Evolutionary conservation across 2,329 filamentous ascomycete genomes (phyloP).

Genomic region (Monosporascus cannonballus): DNA sequence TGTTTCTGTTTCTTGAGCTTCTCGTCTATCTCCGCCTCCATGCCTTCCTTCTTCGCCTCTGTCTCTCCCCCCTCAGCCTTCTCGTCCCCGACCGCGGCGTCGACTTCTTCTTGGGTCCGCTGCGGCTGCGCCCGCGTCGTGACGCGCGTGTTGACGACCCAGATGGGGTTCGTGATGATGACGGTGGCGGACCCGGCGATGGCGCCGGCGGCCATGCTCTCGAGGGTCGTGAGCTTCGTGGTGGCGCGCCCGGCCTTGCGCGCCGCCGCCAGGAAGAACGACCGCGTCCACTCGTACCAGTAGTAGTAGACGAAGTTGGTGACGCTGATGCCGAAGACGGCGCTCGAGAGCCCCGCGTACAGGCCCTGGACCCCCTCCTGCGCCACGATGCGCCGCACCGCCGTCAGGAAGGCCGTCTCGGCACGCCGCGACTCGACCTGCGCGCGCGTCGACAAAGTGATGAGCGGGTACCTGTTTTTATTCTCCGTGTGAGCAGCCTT

Average conservation of each 20-base stretch:
- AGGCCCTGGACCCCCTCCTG: slow-evolving; percentile 85
- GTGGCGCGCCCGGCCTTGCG: slow-evolving; percentile 64
- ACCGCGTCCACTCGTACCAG: slow-evolving; percentile 97
- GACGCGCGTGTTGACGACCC: slow-evolving; percentile 98
- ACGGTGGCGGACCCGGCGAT: slow-evolving; percentile 92
- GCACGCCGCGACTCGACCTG: slow-evolving; percentile 96
- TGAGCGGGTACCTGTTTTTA: slow-evolving; percentile 73
- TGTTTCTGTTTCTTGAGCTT: slow-evolving; percentile 21
- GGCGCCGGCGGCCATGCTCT: slow-evolving; percentile 92
- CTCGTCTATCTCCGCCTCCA: not conserved
- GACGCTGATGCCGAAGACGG: slow-evolving; percentile 93
- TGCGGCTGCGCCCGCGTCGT: slow-evolving; percentile 69
- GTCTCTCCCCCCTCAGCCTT: not conserved
- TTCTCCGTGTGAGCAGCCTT: no score
- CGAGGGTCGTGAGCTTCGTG: slow-evolving; percentile 81
- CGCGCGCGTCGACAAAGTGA: slow-evolving; percentile 93
- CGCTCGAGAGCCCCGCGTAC: slow-evolving; percentile 88
- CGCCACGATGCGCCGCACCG: slow-evolving; percentile 79
- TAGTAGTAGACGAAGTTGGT: slow-evolving; percentile 99
- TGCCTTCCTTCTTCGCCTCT: not conserved
- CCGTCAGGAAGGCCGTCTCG: slow-evolving; percentile 75
- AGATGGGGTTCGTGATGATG: slow-evolving; percentile 95
- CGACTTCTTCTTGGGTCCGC: not conserved
- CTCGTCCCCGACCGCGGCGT: not conserved
- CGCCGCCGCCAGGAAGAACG: slow-evolving; percentile 77